Conservation (phyloP, 2,329 filamentous ascomycete genomes). For the Fusarium acutatum region DNA sequence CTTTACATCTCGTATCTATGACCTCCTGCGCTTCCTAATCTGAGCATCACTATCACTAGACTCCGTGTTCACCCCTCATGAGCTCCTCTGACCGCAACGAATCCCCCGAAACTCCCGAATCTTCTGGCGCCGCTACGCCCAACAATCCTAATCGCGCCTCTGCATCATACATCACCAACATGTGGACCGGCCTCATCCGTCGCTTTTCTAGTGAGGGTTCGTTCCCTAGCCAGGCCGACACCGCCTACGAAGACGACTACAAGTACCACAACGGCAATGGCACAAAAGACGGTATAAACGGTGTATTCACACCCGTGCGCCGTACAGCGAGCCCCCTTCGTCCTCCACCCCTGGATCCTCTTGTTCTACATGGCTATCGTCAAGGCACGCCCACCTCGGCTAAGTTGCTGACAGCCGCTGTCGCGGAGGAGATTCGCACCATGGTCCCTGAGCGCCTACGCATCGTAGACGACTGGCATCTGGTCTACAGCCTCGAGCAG, state of each 20-base stretch:
- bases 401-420: constrained; percentile 72
- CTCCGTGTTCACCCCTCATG: constrained; percentile 15
- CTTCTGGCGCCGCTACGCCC: constrained; percentile 39
- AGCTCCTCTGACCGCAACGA: constrained; percentile 33
- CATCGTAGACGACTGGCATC: constrained; percentile 84
- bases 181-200: constrained; percentile 71
- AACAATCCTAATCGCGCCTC: constrained; percentile 36
- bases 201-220: constrained; percentile 66
- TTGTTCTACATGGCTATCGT: constrained; percentile 74
- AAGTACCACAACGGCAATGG: constrained; percentile 41
- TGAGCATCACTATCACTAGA: background rate
- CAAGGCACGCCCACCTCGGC: constrained; percentile 66
- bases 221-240: constrained; percentile 43
- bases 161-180: constrained; percentile 45
- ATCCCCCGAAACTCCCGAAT: constrained; percentile 34
- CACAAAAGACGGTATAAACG: constrained; percentile 62
- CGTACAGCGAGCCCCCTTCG: constrained; percentile 82
- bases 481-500: constrained; percentile 90
- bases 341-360: constrained; percentile 85
- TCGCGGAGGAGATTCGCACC: constrained; percentile 93
- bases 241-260: constrained; percentile 28
- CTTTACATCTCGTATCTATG: background rate
- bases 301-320: constrained; percentile 60
- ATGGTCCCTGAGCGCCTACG: constrained; percentile 88
- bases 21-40: background rate